These are phyloP conservation scores for Talaromyces trachyspermus DNA, from an alignment of 495 filamentous ascomycete genomes.

Conservation along the genomic window DNA sequence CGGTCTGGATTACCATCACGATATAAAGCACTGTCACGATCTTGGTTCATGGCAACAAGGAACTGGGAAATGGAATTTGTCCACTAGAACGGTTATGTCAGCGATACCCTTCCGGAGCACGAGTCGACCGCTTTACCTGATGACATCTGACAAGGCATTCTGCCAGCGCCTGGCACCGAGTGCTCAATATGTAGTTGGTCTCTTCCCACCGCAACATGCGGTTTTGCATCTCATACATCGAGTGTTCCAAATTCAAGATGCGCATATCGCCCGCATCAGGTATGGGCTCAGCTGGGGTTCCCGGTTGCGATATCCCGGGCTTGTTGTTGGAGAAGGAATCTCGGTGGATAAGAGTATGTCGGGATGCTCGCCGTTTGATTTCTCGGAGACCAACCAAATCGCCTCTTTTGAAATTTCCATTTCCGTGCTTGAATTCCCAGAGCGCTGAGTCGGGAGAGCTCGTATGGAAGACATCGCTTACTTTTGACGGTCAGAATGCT, in stretches of 20 bases:
- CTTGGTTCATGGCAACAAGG: constrained; percentile 61
- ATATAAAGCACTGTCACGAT: constrained; percentile 51
- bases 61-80: constrained; percentile 72
- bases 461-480: constrained; percentile 97
- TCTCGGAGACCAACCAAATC: constrained; percentile 87
- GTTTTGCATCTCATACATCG: constrained; percentile 68
- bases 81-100: constrained; percentile 40
- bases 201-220: constrained; percentile 80
- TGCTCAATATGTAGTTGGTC: constrained; percentile 64
- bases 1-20: constrained; percentile 39
- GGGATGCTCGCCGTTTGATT: constrained; percentile 93
- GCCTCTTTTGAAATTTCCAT: constrained; percentile 93
- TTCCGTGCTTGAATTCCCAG: constrained; percentile 99
- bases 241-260: constrained; percentile 70
- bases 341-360: constrained; percentile 89
- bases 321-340: constrained; percentile 85
- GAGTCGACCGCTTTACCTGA: constrained; percentile 48
- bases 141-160: constrained; percentile 74
- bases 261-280: constrained; percentile 70
- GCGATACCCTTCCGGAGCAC: neutral
- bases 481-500: constrained; percentile 35
- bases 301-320: constrained; percentile 63
- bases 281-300: constrained; percentile 76
- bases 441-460: constrained; percentile 90
- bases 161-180: constrained; percentile 73